Base-by-base conservation (phyloP, 2,329 filamentous ascomycete species). In the Rhinocladiella mackenziei region DNA sequence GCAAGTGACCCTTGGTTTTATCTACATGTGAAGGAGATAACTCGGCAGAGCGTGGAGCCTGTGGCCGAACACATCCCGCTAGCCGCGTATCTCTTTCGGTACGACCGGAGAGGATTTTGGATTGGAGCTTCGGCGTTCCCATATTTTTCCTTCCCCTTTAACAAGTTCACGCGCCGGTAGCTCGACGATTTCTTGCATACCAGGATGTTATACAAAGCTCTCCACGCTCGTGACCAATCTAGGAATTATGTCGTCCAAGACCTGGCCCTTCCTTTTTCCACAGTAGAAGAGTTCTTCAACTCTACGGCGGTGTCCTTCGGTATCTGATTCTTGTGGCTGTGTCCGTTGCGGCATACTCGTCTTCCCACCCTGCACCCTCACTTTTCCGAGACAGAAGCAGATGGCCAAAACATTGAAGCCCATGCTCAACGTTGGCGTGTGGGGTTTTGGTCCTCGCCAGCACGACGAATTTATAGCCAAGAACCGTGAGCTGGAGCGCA, bases 1-100 rank as follows among this genome's bases (percentile, higher is more conserved):
- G 66, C 75, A 0, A 62, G 61, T 3, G 84, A 89, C 53, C 78
- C 81, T 0, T 89, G 84, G 85, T 86, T 86, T 58, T 88, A 86
- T 48, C 66, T 87, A 2, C 83, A 84, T 52, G 82, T 76, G 1
- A 64, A 77, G 51, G 48, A 42, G 7, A 48, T 29, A 4, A 33
- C 4, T 28, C 40, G 20, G 3, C 29, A 33, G 2, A 10, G n/a
- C n/a, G 6, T 6, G 8, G 35, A 7, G 7, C 52, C 60, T 30
- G 34, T 43, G 4, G 58, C 53, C 6, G 71, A 75, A 51, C 56
- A 60, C 1, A 66, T 75, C 1, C 73, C 74, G 0, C 55, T 74
- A 0, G 60, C 63, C 5, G 73, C 76, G 34, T 80, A 80, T 52
- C 65, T 81, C 4, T 80, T 81, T 56, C 70, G 59, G 7, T 62